phyloP scores from a whole-genome alignment of 495 filamentous ascomycete genomes.

The Hamigera avellanea region DNA sequence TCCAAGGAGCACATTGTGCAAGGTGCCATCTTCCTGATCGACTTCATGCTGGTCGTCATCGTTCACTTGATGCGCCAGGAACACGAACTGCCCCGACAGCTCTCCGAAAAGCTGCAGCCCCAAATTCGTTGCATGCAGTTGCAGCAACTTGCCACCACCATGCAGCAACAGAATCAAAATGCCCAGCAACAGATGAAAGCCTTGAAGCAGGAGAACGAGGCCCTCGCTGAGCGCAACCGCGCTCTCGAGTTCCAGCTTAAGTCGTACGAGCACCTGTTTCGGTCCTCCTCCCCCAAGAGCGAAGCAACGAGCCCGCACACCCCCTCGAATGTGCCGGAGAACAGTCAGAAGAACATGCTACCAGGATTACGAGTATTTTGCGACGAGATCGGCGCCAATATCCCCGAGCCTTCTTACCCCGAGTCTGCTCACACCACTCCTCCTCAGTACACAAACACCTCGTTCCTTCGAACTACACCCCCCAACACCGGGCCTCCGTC shows the following conservation, averaged over 20 bases:
- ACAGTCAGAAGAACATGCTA: constrained; percentile 23
- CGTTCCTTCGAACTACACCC: constrained; percentile 23
- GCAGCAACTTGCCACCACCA: constrained; percentile 23
- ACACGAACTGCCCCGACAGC: constrained; percentile 26
- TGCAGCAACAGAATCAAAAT: constrained; percentile 31
- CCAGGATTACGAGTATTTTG: constrained; percentile 31
- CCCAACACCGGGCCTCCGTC: constrained; percentile 29
- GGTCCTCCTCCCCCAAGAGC: constrained; percentile 19
- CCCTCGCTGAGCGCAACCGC: constrained; percentile 25
- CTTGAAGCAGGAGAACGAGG: constrained; percentile 28
- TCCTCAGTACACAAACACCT: constrained; percentile 1
- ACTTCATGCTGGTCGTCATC: constrained; percentile 33
- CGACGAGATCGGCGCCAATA: constrained; percentile 22
- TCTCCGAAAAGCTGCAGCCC: constrained; percentile 31
- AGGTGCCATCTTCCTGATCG: constrained; percentile 31
- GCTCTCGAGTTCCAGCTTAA: constrained; percentile 32
- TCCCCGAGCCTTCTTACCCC: not conserved
- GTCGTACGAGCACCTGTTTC: constrained; percentile 32
- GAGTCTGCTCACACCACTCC: too few relatives aligned
- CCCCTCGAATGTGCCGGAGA: constrained; percentile 17
- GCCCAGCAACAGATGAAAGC: constrained; percentile 26
- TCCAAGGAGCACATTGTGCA: constrained; percentile 39
- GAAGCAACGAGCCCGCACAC: constrained; percentile 20
- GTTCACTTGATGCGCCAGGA: constrained; percentile 28
- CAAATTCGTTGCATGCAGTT: constrained; percentile 34